Base-by-base conservation (phyloP, 2,329 filamentous ascomycete genomes). In the Ascochyta pisi region DNA sequence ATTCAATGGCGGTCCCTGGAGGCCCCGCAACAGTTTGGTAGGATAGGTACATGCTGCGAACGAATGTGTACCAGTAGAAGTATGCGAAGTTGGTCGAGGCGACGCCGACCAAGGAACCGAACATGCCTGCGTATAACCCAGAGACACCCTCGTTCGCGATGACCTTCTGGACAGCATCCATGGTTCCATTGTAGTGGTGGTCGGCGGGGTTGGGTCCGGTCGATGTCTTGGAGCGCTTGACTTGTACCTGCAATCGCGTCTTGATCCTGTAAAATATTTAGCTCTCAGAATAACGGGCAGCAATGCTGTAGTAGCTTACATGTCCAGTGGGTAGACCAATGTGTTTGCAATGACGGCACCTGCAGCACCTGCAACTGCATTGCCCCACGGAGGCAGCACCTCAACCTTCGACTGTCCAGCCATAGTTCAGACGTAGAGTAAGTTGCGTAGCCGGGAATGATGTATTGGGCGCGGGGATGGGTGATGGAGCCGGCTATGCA, bases 21-120 rank as follows among this genome's bases (percentile, higher is more conserved):
- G 88, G 73, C 64, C 84, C 84, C 59, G 83, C 75, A 37, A 85
- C 79, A 63, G 84, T 84, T 64, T 78, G 79, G 23, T 82, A 83
- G 16, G 80, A 78, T 63, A 91, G 78, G 75, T 98, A 98, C 19
- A 96, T 77, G 15, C 86, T 86, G 61, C 95, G 87, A 29, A 97
- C 91, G 26, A 95, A 79, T 5, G 92, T 94, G 76, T 98, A 98
- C 93, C 94, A 98, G 81, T 99, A 99, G 76, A 99, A 99, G 79
- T 99, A 99, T 69, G 95, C 95, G 74, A 99, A 99, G 77, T 99
- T 99, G 48, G 94, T 98, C 24, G 93, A 97, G 1, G 92, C 94
- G 33, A 99, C 95, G 50, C 95, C 95, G 47, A 98, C 80, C 16
- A 99, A 82, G 4, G 93, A 87, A 46, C 94, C 93, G 57, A 86